Evolutionary conservation across 495 filamentous ascomycete species (phyloP).

Genomic region (Aspergillus sparsus): DNA sequence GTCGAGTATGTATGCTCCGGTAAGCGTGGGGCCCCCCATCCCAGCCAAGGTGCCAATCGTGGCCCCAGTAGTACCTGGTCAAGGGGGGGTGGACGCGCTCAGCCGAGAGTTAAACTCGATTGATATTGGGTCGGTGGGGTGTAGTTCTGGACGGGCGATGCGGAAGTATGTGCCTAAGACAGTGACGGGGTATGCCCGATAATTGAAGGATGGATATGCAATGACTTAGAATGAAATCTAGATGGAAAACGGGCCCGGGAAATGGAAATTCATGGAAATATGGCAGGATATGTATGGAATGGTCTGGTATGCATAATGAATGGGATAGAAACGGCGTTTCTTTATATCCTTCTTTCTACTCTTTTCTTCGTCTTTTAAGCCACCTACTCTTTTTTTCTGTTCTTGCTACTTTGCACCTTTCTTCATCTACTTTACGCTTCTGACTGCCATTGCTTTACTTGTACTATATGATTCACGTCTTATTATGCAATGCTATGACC

Average conservation of each 20-base stretch:
- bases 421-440: not conserved
- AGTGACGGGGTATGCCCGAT: conserved; percentile 36
- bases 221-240: too few relatives aligned
- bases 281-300: conserved; percentile 5
- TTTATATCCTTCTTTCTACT: conserved; percentile 2
- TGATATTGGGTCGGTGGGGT: conserved; percentile 65
- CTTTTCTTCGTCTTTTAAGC: conserved; percentile 4
- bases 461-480: not conserved
- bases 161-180: conserved; percentile 27
- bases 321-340: conserved; percentile 1
- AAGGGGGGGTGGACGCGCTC: conserved; percentile 58
- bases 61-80: conserved; percentile 33
- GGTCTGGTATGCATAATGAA: conserved; percentile 3
- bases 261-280: too few relatives aligned
- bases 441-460: not conserved
- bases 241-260: too few relatives aligned
- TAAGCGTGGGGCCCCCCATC: conserved; percentile 58
- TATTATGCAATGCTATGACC: not conserved
- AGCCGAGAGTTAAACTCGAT: conserved; percentile 81
- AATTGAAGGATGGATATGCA: conserved; percentile 3
- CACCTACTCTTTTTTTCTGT: not conserved
- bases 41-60: conserved; percentile 73
- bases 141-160: conserved; percentile 31
- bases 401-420: not conserved
- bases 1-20: conserved; percentile 33